Conservation (phyloP, 352 stramenopile species). For the Globisporangium uncinulatum region DNA sequence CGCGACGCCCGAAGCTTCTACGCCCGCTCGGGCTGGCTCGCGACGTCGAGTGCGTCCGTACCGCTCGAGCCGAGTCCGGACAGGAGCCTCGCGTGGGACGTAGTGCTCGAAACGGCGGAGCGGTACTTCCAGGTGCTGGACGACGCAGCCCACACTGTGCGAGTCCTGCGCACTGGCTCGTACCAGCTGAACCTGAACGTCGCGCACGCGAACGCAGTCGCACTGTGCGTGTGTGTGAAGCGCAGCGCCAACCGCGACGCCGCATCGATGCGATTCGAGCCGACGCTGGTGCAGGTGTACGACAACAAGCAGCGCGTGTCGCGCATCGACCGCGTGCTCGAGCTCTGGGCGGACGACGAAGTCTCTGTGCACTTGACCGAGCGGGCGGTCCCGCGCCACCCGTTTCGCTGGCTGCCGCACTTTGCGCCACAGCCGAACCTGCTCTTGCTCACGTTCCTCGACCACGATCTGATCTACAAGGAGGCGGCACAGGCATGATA, state of each 20-base stretch:
- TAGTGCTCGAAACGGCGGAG: not conserved
- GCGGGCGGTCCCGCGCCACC: not conserved
- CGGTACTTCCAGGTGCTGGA: constrained; percentile 3
- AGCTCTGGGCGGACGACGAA: constrained; percentile 23
- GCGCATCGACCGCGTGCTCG: constrained; percentile 23
- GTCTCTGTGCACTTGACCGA: constrained; percentile 18
- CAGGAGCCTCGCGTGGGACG: constrained; percentile 12
- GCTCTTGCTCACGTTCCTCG: constrained; percentile 23
- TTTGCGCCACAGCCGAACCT: constrained; percentile 27
- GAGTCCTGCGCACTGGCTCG: constrained; percentile 20
- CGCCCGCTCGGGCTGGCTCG: constrained; percentile 22
- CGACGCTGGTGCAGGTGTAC: constrained; percentile 31
- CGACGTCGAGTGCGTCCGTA: constrained; percentile 14
- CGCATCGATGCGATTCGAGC: constrained; percentile 8
- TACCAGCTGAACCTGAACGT: constrained; percentile 44
- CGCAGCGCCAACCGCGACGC: too few relatives aligned
- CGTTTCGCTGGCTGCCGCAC: constrained; percentile 16
- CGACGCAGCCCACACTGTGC: constrained; percentile 6
- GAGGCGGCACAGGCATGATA: too few relatives aligned
- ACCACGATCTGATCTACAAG: constrained; percentile 14
- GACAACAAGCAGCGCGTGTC: constrained; percentile 37
- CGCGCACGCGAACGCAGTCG: constrained; percentile 24
- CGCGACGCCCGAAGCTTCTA: constrained; percentile 20
- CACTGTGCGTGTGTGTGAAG: constrained; percentile 17
- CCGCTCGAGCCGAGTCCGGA: constrained; percentile 6